A percentile compares a stretch with the other conserved stretches of the same genome.
Evolutionary conservation across 805 yeast genomes (phyloP).

Genomic region (Candida multigemmis): DNA sequence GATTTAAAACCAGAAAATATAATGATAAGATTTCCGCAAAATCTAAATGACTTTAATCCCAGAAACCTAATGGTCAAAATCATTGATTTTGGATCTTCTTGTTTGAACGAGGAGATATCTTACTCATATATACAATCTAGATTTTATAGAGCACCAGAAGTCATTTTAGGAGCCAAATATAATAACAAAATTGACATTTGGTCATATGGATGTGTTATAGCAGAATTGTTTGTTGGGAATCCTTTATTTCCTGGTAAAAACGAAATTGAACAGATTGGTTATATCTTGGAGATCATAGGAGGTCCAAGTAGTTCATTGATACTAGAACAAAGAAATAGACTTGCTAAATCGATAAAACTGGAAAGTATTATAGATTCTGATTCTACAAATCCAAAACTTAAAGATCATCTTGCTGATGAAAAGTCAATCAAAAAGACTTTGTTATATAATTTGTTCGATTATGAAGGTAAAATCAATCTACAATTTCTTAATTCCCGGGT

Average conservation of each 20-base stretch:
- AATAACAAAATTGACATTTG: conserved; percentile 42
- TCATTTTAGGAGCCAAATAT: conserved; percentile 58
- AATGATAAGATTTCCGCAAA: conserved; percentile 38
- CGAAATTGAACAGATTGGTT: conserved; percentile 39
- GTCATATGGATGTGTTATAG: conserved; percentile 37
- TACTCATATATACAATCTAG: conserved; percentile 54
- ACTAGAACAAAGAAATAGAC: conserved; percentile 24
- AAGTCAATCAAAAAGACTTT: conserved; percentile 22
- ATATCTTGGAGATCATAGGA: conserved; percentile 37
- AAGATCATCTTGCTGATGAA: conserved; percentile 14
- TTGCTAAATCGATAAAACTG: conserved; percentile 14
- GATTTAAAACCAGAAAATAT: conserved; percentile 76
- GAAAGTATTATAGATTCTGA: conserved; percentile 4
- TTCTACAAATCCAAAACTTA: conserved; percentile 1
- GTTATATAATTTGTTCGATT: conserved; percentile 28
- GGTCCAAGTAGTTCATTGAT: conserved; percentile 35
- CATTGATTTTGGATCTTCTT: conserved; percentile 75
- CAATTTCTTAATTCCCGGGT: conserved; percentile 16
- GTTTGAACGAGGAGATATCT: conserved; percentile 32
- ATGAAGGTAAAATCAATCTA: conserved; percentile 28
- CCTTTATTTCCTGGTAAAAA: conserved; percentile 40
- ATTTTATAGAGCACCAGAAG: conserved; percentile 75
- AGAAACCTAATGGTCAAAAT: conserved; percentile 55
- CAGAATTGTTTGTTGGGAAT: conserved; percentile 25
- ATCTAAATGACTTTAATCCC: conserved; percentile 16